A percentile compares a stretch with the other conserved stretches of the same genome.
phyloP scores from a whole-genome alignment of 2,329 filamentous ascomycete species.

The Sclerotinia minor region DNA sequence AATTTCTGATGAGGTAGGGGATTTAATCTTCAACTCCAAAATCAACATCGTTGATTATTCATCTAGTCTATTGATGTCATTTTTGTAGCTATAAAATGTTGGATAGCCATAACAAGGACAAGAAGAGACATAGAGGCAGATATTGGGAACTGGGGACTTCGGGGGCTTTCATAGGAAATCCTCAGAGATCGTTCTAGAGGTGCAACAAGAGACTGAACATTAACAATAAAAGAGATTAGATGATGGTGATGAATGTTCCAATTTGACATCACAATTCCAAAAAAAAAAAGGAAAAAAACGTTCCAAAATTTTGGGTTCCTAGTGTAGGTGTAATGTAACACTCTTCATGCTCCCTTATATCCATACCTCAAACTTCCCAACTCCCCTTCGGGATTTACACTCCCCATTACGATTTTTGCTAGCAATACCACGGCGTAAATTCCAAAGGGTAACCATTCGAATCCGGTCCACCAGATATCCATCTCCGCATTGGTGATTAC shows the following conservation, averaged over 20 bases:
- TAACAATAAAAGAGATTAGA: background rate
- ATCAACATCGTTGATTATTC: background rate
- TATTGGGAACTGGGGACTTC: background rate
- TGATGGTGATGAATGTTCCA: background rate
- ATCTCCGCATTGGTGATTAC: constrained; percentile 31
- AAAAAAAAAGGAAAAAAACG: no score
- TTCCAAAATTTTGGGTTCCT: background rate
- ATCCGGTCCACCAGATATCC: constrained; percentile 44
- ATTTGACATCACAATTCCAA: background rate
- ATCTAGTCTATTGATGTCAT: background rate
- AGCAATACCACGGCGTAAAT: constrained; percentile 62
- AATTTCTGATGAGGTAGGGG: no score
- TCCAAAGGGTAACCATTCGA: constrained; percentile 55
- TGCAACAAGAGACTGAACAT: background rate
- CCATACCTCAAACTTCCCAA: constrained; percentile 62
- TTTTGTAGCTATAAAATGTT: background rate
- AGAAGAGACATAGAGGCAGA: background rate
- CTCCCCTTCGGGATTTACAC: constrained; percentile 65
- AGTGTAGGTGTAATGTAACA: background rate
- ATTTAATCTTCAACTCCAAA: background rate
- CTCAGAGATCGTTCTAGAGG: background rate
- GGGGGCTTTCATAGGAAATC: background rate
- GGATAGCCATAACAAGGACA: background rate
- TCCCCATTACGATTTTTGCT: constrained; percentile 65
- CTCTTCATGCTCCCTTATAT: constrained; percentile 62